Percentiles rank a stretch among this genome's conserved stretches.
Conservation (phyloP, 805 yeast species). For the Nakazawaea peltata region DNA sequence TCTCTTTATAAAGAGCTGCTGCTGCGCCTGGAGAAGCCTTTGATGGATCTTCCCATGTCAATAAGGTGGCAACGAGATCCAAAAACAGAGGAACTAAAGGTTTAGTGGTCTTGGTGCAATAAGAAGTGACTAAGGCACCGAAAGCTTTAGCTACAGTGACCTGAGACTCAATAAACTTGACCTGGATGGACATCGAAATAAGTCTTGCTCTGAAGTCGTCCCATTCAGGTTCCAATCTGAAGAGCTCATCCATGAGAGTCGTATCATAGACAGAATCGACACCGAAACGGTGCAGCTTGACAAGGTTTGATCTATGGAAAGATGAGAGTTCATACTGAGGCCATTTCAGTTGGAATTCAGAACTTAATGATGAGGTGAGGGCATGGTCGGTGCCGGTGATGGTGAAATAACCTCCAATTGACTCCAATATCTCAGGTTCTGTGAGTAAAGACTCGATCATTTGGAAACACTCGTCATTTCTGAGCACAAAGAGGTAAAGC, state of each 20-base stretch:
- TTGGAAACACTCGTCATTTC: conserved; percentile 29
- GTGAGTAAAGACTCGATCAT: conserved; percentile 35
- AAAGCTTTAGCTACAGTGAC: conserved; percentile 63
- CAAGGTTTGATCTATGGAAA: conserved; percentile 41
- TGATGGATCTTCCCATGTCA: conserved; percentile 36
- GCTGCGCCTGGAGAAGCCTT: conserved; percentile 40
- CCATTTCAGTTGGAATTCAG: conserved; percentile 40
- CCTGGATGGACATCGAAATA: conserved; percentile 48
- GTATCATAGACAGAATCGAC: conserved; percentile 49
- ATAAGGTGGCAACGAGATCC: conserved; percentile 36
- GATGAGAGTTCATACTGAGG: conserved; percentile 37
- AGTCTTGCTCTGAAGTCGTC: conserved; percentile 40
- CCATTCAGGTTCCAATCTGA: conserved; percentile 37
- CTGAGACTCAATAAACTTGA: conserved; percentile 61
- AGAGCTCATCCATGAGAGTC: conserved; percentile 52
- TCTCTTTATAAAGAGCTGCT: conserved; percentile 44
- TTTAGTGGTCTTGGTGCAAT: conserved; percentile 33
- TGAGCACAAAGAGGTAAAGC: conserved; percentile 54
- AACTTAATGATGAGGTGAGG: conserved; percentile 26
- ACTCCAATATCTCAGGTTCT: conserved; percentile 26
- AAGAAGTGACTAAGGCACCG: conserved; percentile 71
- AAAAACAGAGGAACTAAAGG: conserved; percentile 19
- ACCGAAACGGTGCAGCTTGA: conserved; percentile 42
- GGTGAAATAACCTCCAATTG: conserved; percentile 24
- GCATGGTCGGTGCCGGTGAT: conserved; percentile 15